Evolutionary conservation across 116 monocot species (phyloP).

Genomic region (Phalaenopsis hybrid): DNA sequence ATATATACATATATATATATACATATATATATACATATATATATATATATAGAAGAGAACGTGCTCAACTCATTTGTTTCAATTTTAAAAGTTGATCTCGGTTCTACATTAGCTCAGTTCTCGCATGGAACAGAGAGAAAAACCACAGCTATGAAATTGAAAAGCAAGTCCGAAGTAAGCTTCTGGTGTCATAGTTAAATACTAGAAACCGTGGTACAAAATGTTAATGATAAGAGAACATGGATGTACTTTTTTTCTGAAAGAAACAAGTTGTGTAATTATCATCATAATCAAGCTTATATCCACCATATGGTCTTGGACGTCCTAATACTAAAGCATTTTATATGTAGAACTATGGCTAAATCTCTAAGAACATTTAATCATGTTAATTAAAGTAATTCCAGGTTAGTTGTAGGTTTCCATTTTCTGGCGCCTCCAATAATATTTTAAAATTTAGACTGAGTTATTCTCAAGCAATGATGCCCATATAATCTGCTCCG

Average conservation of each 20-base stretch:
- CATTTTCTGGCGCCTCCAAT: neutral
- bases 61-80: neutral
- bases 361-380: neutral
- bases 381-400: no score
- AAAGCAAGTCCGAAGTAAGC: neutral
- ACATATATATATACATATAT: no score
- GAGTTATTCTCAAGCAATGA: neutral
- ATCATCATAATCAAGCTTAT: neutral
- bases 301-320: neutral
- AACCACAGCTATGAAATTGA: neutral
- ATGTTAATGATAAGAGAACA: neutral
- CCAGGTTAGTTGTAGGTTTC: no score
- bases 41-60: neutral
- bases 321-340: neutral
- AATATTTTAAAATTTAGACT: neutral
- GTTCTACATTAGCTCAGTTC: neutral
- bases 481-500: neutral
- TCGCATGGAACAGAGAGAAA: neutral
- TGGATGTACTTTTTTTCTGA: neutral
- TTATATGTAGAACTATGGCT: neutral
- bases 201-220: neutral
- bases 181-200: neutral
- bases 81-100: neutral
- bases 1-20: no score
- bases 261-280: neutral